Conservation (phyloP, 2,329 filamentous ascomycete genomes). For the Diaporthe aspalathi region DNA sequence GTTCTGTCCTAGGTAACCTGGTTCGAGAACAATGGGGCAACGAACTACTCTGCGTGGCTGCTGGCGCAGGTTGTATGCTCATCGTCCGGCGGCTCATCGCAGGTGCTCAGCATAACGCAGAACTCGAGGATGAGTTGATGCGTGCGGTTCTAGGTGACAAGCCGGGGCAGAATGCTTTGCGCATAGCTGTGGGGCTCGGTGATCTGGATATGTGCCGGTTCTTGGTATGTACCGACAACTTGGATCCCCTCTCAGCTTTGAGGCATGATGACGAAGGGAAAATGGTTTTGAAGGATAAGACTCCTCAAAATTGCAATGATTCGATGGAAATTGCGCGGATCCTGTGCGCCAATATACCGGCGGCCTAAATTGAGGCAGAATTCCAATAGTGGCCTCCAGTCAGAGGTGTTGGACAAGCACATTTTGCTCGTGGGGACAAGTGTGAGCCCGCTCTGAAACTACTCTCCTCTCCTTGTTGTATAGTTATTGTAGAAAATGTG, state of each 20-base stretch:
- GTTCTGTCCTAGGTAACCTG: no score
- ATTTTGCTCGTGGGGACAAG: background rate
- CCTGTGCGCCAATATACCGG: background rate
- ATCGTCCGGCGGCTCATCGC: no score
- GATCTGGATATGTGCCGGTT: background rate
- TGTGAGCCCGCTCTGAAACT: background rate
- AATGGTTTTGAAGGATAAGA: background rate
- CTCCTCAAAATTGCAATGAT: background rate
- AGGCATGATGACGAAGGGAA: background rate
- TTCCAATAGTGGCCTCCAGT: background rate
- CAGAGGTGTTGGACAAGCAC: background rate
- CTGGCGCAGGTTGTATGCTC: no score
- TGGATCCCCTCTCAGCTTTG: background rate
- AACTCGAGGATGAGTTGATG: background rate
- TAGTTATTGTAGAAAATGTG: background rate
- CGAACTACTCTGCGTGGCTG: no score
- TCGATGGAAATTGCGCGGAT: background rate
- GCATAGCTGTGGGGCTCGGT: background rate
- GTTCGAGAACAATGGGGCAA: no score
- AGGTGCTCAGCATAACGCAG: no score
- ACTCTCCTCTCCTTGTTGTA: background rate
- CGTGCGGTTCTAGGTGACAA: background rate
- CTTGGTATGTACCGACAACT: background rate
- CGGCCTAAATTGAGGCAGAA: background rate
- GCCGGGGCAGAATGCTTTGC: background rate